Percentiles rank a stretch among this genome's conserved stretches.
These are phyloP conservation scores for Phytophthora parvispora DNA, from an alignment of 352 stramenopile species.

Conservation along the genomic window DNA sequence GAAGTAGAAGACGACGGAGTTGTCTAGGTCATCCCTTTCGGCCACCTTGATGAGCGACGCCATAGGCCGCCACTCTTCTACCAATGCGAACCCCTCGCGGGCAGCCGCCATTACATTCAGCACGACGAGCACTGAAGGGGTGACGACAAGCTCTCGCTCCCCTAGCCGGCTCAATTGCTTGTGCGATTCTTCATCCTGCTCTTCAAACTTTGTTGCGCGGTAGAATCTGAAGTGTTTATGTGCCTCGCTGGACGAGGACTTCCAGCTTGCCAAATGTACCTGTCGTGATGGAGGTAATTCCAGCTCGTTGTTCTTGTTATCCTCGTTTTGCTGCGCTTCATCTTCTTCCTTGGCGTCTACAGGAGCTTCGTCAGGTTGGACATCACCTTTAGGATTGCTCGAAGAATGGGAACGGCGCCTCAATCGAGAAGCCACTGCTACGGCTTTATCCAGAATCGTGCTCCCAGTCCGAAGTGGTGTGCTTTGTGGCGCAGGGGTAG, in stretches of 20 bases:
- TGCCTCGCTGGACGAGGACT: conserved; percentile 35
- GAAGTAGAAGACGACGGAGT: conserved; percentile 82
- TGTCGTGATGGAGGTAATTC: conserved; percentile 25
- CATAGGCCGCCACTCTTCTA: conserved; percentile 71
- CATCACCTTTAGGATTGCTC: conserved; percentile 33
- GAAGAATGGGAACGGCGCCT: conserved; percentile 45
- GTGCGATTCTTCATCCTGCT: conserved; percentile 27
- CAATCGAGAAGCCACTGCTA: conserved; percentile 70
- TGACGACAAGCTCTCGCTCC: conserved; percentile 80
- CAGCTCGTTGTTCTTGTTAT: conserved; percentile 18
- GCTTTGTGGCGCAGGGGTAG: conserved; percentile 18
- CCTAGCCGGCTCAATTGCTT: conserved; percentile 46
- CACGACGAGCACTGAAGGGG: conserved; percentile 53
- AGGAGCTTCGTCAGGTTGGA: conserved; percentile 16
- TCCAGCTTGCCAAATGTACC: conserved; percentile 63
- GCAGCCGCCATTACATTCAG: conserved; percentile 53
- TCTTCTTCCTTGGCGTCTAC: conserved; percentile 19
- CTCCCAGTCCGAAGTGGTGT: conserved; percentile 64
- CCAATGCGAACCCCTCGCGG: conserved; percentile 56
- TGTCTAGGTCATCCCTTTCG: conserved; percentile 61
- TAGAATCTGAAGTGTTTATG: conserved; percentile 67
- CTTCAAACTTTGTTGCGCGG: conserved; percentile 45
- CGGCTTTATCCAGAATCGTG: conserved; percentile 78
- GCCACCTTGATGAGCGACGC: conserved; percentile 67
- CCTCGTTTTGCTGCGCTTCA: conserved; percentile 16